Evolutionary conservation across 192 early-diverging fungal genomes (phyloP), one percentile per base, ranked within the genome.

Genomic region (Oehlia diaphana): DNA sequence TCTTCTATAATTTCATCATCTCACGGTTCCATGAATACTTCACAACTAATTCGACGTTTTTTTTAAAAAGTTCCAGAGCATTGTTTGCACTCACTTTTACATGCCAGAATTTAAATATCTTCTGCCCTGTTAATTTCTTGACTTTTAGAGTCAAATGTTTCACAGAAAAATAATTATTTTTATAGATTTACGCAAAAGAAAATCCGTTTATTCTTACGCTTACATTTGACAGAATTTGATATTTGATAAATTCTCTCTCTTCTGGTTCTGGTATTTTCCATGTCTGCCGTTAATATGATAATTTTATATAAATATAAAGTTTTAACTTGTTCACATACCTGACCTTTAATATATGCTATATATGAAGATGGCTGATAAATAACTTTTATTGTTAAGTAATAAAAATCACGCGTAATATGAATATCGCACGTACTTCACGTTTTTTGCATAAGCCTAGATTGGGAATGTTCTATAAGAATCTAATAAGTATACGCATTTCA

Each of bases 11-110:
- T 66, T 31, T 26, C 31, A 33, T 37, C 35, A 33, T 37, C 35
- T 19, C 21, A 28, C 5, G 35, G 31, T 70, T 70, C 68, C 68
- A 69, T 69, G 37, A 69, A 69, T 8, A 69, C 68, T 39, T 69
- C 67, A 69, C 67, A 69, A 21, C 19, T 37, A 9, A 69, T 28
- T 37, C 67, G 28, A 42, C 39, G 0, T 70, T 39, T 21, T 31
- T 70, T 70, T 42, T 70, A n/a, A 70, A 39, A 70, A 47, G 31
- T 47, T 70, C 68, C 19, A 70, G 21, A 2, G 68, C 68, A 9
- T 35, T 70, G 35, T 70, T 70, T 42, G 68, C 68, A 70, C 31
- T 70, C 21, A 70, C 19, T 70, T 70, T 70, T 3, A 70, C 21
- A 19, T 69, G 68, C 68, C 68, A 21, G 68, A 35, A 39, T 37